Base-by-base conservation (phyloP, 2,329 filamentous ascomycete species). In the Aspergillus jensenii region DNA sequence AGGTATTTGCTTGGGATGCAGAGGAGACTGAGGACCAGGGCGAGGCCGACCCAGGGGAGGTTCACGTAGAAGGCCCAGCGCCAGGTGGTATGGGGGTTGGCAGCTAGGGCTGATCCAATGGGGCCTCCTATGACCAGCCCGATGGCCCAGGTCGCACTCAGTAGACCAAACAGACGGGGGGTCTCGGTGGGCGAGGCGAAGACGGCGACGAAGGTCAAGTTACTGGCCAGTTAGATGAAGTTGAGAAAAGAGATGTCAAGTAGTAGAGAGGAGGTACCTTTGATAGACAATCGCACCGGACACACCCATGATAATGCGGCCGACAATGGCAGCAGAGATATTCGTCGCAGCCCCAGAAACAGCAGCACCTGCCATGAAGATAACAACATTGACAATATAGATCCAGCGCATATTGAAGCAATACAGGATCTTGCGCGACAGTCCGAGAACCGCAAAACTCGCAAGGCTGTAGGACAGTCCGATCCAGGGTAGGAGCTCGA, bases 21-120 rank as follows among this genome's bases (percentile, higher is more conserved):
- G 59, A 81, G 77, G 31, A 84, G n/a, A n/a, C 78, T 74, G 14
- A 78, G 71, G 0, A 80, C 77, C 3, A 75, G 66, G 15, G 74
- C 69, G 4, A 76, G 64, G 7, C 72, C 82, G 0, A 81, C 75
- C 49, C 81, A 70, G n/a, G 76, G 67, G 0, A 86, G 73, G 62
- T 86, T 87, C 70, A 87, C 80, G 63, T 87, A 87, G 63, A 83
- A 82, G 0, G 74, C 76, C 72, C 71, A 76, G 51, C 70, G 67
- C 66, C 66, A 67, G 45, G 60, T 65, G 2, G 62, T 62, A 46
- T 52, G 72, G 62, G 21, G 35, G 41, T 58, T 53, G 4, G 55
- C 21, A 7, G 55, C 55, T 2, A 53, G 46, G 12, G 55, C 58
- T 3, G 55, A 52, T 1, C 55, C 55, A 3, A 60, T 50, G 3